Percentiles rank a stretch among this genome's conserved stretches.
Conservation (phyloP, 257 asterid genomes). For the Solanum rostratum region DNA sequence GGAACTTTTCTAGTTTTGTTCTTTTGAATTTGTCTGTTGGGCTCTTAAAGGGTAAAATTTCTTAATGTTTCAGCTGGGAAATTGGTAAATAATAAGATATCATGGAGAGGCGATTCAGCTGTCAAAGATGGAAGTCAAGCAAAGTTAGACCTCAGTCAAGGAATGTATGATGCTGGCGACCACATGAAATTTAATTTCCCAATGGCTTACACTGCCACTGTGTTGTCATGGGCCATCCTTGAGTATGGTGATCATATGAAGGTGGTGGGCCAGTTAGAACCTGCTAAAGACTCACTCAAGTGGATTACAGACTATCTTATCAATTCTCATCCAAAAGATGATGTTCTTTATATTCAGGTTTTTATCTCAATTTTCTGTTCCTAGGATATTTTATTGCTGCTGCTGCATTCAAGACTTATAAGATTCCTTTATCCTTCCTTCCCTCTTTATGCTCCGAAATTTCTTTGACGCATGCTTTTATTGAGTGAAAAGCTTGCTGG, state of each 20-base stretch:
- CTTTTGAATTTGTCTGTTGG: neutral
- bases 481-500: neutral
- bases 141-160: slow-evolving; percentile 71
- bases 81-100: slow-evolving; percentile 41
- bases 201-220: slow-evolving; percentile 86
- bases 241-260: slow-evolving; percentile 77
- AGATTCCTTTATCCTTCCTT: neutral
- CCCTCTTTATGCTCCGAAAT: neutral
- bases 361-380: neutral
- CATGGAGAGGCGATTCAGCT: slow-evolving; percentile 84
- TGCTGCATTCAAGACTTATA: neutral
- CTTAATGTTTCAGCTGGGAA: slow-evolving; percentile 62
- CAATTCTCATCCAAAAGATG: slow-evolving; percentile 56
- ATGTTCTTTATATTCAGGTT: slow-evolving; percentile 82
- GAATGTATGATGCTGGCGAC: slow-evolving; percentile 92
- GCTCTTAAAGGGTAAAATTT: neutral
- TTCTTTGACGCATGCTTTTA: neutral
- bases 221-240: slow-evolving; percentile 82
- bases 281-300: slow-evolving; percentile 54
- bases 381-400: neutral
- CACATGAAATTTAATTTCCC: slow-evolving; percentile 81
- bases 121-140: slow-evolving; percentile 59
- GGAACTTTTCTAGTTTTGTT: neutral
- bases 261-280: slow-evolving; percentile 36
- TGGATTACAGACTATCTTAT: slow-evolving; percentile 86